Evolutionary conservation across 306 rosid species (phyloP).

Genomic region (Cucumis hystrix): DNA sequence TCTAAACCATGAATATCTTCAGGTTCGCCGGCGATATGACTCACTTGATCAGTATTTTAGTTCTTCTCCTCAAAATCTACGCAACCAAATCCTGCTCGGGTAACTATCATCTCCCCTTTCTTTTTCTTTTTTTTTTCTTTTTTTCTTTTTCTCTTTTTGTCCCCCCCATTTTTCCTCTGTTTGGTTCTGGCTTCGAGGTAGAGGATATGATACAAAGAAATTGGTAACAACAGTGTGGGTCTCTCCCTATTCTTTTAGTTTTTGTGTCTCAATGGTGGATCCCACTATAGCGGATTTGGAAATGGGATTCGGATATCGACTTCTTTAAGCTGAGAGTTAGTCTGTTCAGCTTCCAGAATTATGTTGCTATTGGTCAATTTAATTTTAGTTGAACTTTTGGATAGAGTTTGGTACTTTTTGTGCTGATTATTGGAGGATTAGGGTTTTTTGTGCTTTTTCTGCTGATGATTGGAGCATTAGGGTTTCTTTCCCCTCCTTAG

Average conservation of each 20-base stretch:
- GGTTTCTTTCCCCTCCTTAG: background rate
- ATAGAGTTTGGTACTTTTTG: background rate
- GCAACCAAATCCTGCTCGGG: conserved; percentile 96
- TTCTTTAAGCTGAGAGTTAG: background rate
- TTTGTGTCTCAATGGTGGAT: background rate
- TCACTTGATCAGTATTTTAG: conserved; percentile 75
- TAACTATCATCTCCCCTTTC: conserved; percentile 4
- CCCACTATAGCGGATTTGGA: background rate
- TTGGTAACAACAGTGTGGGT: background rate
- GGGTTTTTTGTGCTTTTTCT: background rate
- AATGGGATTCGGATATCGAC: background rate
- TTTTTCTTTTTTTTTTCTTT: background rate
- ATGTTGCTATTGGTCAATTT: background rate
- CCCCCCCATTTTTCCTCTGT: background rate
- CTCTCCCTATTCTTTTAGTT: background rate
- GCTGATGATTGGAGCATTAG: background rate
- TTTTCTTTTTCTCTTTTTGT: too few species aligned
- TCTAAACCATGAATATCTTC: conserved; percentile 63
- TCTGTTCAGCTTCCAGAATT: background rate
- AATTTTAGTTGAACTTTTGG: background rate
- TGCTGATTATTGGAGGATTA: background rate
- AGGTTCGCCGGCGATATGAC: conserved; percentile 94
- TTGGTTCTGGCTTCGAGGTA: background rate
- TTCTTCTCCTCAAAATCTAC: conserved; percentile 89
- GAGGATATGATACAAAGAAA: background rate